Base-by-base conservation (phyloP, 306 rosid genomes). In the Hippophae tibetana region DNA sequence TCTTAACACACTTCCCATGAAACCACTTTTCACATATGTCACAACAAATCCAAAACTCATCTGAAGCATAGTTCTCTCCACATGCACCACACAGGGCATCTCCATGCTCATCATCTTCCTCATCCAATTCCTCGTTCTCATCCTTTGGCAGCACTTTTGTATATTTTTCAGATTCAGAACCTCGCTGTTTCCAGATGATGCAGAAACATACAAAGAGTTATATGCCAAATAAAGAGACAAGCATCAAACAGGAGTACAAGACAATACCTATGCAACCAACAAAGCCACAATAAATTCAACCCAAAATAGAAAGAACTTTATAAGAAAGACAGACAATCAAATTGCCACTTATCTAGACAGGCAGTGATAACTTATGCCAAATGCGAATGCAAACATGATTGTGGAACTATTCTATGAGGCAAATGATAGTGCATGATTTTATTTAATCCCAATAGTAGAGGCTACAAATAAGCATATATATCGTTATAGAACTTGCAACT, bases 31-130 rank as follows among this genome's bases (percentile, higher is more conserved):
- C 86, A 46, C 88, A 79, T 9, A 74, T 50, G 69, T 79, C 82
- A 5, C 88, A 82, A 58, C 84, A 79, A 60, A 82, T 83, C 89
- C 89, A 83, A 63, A 83, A 83, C 68, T 83, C 85, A 54, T 77
- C 83, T 1, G 73, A 31, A 55, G 81, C 81, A 23, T 80, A 77
- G 54, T 63, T 72, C 62, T 76, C 84, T 48, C 80, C 78, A 26
- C 94, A 82, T 3, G 76, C 67, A 62, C 86, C 94, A 2, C 94
- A 86, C 18, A 81, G 66, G 50, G 82, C 78, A 62, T 78, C 81
- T 38, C 85, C 84, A 13, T 79, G 78, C 63, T 85, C 86, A 14
- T 79, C 72, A 13, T 27, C 74, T 47, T 71, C 84, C 52, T 71
- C 86, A 2, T 79, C 83, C 53, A 67, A 56, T 58, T 49, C 79